Conservation (phyloP, 768 basidiomycete species). For the Kwoniella mangroviensis region DNA sequence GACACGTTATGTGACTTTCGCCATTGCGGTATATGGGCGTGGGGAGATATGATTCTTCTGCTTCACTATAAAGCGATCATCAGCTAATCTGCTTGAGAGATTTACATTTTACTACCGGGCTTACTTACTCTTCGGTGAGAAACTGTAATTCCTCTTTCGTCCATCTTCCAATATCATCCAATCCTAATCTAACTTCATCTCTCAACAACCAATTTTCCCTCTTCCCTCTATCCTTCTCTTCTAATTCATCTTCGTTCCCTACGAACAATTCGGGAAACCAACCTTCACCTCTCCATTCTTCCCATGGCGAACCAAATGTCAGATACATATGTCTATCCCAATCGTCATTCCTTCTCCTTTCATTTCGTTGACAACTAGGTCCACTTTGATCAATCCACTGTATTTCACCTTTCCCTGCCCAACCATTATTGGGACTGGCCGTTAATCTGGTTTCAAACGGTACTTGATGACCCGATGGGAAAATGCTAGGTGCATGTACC, state of each 20-base stretch:
- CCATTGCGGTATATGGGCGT: conserved; percentile 24
- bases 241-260: conserved; percentile 6
- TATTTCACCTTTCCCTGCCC: conserved; percentile 6
- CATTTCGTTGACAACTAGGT: conserved; percentile 3
- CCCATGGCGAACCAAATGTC: conserved; percentile 35
- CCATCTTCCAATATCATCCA: conserved; percentile 43
- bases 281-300: conserved; percentile 53
- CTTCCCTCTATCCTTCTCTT: conserved; percentile 22
- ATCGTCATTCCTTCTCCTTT: conserved; percentile 16
- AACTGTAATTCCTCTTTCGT: conserved; percentile 27
- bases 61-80: conserved; percentile 21
- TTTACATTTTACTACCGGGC: background rate
- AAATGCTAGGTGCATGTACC: background rate
- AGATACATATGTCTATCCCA: conserved; percentile 1
- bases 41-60: conserved; percentile 33
- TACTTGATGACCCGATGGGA: conserved; percentile 17
- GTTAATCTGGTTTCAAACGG: conserved; percentile 20
- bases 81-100: background rate
- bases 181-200: conserved; percentile 45
- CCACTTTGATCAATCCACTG: conserved; percentile 19
- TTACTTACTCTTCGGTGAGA: conserved; percentile 36
- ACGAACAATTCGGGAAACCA: conserved; percentile 53
- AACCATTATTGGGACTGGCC: background rate
- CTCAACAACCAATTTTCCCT: conserved; percentile 27
- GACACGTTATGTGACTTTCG: conserved; percentile 30